Evolutionary conservation across 2,329 filamentous ascomycete species (phyloP), one percentile per base, ranked within the genome.

Genomic region (Xylaria polymorpha): DNA sequence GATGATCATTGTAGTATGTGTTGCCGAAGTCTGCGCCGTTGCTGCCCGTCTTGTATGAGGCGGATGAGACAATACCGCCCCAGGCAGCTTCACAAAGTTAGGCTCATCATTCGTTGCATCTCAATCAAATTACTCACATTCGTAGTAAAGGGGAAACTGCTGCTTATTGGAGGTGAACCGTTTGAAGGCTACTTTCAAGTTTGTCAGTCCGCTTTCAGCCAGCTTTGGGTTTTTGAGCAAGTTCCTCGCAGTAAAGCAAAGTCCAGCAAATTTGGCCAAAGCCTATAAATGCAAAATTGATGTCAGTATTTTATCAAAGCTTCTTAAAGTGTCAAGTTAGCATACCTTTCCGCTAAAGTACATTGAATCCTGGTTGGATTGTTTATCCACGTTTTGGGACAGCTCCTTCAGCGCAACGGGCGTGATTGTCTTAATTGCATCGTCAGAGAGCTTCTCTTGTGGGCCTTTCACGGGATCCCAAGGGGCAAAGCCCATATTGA

Each of bases 301-400:
- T 41, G 14, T 66, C 15, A 44, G 46, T 44, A 46, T 43, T 22
- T 57, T 8, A 4, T 50, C 35, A 15, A 55, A 2, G 14, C 1
- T 51, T 18, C 5, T 50, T 4, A 8, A 8, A 39, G 25, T 8
- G 5, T 25, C 41, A 25, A 10, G 10, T 39, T 14, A 3, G 37
- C 12, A 69, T 79, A 87, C 91, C 84, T 95, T 98, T 74, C 96
- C 96, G 74, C 92, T 92, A 80, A 91, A 98, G 80, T 98, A 98
- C 89, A 97, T 94, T 44, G 94, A 97, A 77, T 95, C 88, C 43
- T 93, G 83, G 71, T 96, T 88, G 5, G 89, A 89, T 76, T 96
- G 91, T 0, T 83, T 82, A n/a, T 84, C 80, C 80, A 98, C 93
- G 77, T 94, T 86, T 80, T 96, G 91, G 0, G 88, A 86, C 0